phyloP scores from a whole-genome alignment of 2,329 filamentous ascomycete species.

The Paecilomyces dactylethromorphus region DNA sequence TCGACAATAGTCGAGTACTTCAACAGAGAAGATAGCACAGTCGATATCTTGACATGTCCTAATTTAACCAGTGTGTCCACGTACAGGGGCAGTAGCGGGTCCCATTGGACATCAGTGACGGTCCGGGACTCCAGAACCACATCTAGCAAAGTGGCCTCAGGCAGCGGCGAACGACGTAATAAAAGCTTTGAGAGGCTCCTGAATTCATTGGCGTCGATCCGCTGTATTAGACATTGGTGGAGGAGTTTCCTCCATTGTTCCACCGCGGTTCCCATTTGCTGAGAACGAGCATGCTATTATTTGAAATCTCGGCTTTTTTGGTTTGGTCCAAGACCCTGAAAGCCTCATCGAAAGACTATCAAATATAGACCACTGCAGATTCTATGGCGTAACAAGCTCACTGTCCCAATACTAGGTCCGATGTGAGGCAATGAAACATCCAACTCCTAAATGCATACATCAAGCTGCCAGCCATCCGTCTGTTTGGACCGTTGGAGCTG shows the following conservation, averaged over 20 bases:
- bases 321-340: not conserved
- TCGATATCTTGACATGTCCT: slow-evolving; percentile 25
- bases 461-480: not conserved
- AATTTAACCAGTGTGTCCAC: slow-evolving; percentile 30
- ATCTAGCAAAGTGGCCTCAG: slow-evolving; percentile 26
- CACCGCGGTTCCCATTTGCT: slow-evolving; percentile 19
- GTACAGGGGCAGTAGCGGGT: slow-evolving; percentile 37
- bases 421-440: not conserved
- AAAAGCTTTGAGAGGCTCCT: slow-evolving; percentile 29
- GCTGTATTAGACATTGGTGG: slow-evolving; percentile 28
- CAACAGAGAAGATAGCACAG: slow-evolving; percentile 26
- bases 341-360: not conserved
- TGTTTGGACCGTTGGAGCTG: not conserved
- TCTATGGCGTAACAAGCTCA: too few species aligned
- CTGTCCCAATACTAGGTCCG: not conserved
- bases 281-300: slow-evolving; percentile 3
- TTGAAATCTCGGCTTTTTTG: not conserved
- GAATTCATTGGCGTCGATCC: slow-evolving; percentile 33
- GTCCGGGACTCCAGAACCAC: slow-evolving; percentile 27
- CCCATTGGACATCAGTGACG: slow-evolving; percentile 29
- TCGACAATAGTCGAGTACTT: slow-evolving; percentile 29
- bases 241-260: slow-evolving; percentile 32
- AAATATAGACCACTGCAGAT: not conserved
- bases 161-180: slow-evolving; percentile 21
- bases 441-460: not conserved